These are phyloP conservation scores for Vachellia pachyceras DNA, from an alignment of 306 rosid genomes.

Conservation along the genomic window DNA sequence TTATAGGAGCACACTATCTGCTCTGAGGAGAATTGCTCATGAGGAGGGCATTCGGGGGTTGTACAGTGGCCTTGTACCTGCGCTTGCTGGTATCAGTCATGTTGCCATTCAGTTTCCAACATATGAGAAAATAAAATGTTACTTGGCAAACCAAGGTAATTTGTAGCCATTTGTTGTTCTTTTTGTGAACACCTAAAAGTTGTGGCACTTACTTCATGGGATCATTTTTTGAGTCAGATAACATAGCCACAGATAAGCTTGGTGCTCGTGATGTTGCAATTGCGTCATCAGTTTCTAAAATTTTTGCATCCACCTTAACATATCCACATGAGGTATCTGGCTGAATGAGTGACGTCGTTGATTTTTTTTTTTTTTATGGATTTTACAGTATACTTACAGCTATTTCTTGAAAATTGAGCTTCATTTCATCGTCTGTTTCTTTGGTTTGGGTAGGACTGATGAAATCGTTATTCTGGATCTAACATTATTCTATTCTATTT, in stretches of 20 bases:
- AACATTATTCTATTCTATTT: constrained; percentile 22
- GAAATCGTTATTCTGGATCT: neutral
- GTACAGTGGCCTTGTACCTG: constrained; percentile 72
- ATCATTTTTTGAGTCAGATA: constrained; percentile 41
- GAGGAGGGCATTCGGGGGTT: constrained; percentile 74
- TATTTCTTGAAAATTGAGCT: constrained; percentile 9
- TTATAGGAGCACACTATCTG: constrained; percentile 62
- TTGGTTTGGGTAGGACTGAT: constrained; percentile 7
- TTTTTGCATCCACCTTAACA: constrained; percentile 71
- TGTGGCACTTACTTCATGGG: constrained; percentile 7
- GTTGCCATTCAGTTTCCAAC: constrained; percentile 78
- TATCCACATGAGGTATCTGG: constrained; percentile 73
- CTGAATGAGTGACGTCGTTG: constrained; percentile 4
- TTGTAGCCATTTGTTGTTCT: constrained; percentile 5
- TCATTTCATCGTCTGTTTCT: constrained; percentile 6
- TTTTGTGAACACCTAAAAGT: neutral
- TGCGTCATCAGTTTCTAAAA: constrained; percentile 70
- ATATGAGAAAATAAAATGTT: constrained; percentile 63
- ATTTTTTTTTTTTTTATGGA: neutral
- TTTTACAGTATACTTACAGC: neutral
- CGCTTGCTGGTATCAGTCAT: constrained; percentile 74
- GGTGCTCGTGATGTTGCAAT: constrained; percentile 66
- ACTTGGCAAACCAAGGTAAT: constrained; percentile 63
- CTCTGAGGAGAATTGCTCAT: constrained; percentile 66
- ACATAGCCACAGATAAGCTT: constrained; percentile 61